phyloP scores from a whole-genome alignment of 2,329 filamentous ascomycete genomes.

The Rutstroemia sp. region DNA sequence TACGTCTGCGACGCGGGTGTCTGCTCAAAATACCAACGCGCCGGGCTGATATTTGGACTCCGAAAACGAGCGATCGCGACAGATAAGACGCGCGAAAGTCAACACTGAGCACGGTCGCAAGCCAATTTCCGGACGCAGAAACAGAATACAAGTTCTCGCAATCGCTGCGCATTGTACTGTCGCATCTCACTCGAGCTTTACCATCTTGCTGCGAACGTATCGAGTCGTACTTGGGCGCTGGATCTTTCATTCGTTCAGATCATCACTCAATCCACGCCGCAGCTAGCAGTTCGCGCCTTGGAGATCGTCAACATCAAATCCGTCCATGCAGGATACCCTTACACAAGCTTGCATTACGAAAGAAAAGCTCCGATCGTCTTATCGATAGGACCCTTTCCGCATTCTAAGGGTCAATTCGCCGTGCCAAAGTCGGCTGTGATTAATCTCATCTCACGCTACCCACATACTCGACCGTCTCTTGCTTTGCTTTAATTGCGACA shows the following conservation, averaged over 20 bases:
- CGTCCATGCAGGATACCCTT: not conserved
- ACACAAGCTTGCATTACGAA: not conserved
- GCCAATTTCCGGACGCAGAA: conserved; percentile 1
- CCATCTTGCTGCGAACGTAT: not conserved
- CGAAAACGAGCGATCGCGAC: conserved; percentile 1
- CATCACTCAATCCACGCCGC: not conserved
- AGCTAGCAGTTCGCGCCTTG: not conserved
- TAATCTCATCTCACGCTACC: not conserved
- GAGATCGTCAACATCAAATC: not conserved
- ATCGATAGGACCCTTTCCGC: not conserved
- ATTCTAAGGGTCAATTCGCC: not conserved
- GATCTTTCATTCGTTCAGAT: not conserved
- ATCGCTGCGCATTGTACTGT: too few relatives aligned
- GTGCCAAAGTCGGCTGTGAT: not conserved
- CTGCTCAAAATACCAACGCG: not conserved
- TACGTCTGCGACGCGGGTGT: not conserved
- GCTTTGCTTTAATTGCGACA: not conserved
- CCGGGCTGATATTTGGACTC: not conserved
- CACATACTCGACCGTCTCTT: not conserved
- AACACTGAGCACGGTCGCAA: conserved; percentile 3
- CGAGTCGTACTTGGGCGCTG: not conserved
- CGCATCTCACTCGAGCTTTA: too few relatives aligned
- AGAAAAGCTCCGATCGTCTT: not conserved
- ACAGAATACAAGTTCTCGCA: too few relatives aligned
- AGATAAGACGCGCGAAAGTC: conserved; percentile 2